Base-by-base conservation (phyloP, 2,329 filamentous ascomycete species). In the Xylaria digitata region DNA sequence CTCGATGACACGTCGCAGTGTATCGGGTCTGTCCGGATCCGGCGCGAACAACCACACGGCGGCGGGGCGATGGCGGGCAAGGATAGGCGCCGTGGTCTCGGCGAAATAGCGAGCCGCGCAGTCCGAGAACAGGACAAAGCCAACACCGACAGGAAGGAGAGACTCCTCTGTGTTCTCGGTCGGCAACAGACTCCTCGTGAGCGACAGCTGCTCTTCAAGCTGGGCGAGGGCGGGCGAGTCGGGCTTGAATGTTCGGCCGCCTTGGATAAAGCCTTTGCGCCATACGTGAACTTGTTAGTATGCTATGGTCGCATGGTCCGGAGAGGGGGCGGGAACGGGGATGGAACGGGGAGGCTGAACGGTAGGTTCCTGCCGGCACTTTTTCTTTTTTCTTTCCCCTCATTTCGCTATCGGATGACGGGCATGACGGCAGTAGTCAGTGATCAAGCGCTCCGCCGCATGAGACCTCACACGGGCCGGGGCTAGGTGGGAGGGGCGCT, bases 31-130 rank as follows among this genome's bases (percentile, higher is more conserved):
- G 7, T 49, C 75, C 5, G 80, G 79, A 37, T 80, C 78, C 1
- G 88, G 87, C 2, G 89, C 89, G 73, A 91, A 92, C 53, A 92
- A 82, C 90, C 90, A 92, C 8, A 89, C 81, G 0, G 87, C 89
- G 2, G 84, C 84, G 1, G 89, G 88, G 0, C 77, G 78, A 75
- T 88, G 84, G 66, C 81, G 78, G 26, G 74, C 74, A 19, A 92
- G 79, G 13, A 90, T 70, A 1, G 84, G 83, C 1, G 87, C 75
- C 1, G 81, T 80, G n/a, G 80, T 83, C 62, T 76, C 67, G 30
- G 71, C 66, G 70, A 86, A 85, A 57, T 78, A 70, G 0, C 65
- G n/a, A 1, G 80, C 72, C 26, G 80, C 69, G 50, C 63, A 80
- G 23, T 78, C 75, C 58, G 84, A 78, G 63, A 86, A 87, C 52